Conservation (phyloP, 148 eudicot genomes). For the Cornus suecica region DNA sequence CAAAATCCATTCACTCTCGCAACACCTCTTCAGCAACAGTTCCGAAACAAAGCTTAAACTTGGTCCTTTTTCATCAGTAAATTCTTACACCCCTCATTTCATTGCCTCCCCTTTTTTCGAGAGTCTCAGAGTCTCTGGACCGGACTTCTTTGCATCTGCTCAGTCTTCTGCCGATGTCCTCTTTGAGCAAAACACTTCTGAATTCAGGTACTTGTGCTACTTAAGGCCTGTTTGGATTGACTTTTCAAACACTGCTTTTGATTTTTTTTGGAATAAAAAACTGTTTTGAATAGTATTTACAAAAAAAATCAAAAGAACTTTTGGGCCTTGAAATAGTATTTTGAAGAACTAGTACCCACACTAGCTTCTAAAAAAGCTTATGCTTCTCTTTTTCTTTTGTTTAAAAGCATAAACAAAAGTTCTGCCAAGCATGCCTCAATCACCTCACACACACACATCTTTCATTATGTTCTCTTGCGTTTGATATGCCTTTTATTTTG, state of each 20-base stretch:
- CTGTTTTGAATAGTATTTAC: too few relatives aligned
- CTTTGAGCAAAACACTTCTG: constrained; percentile 32
- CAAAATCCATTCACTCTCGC: constrained; percentile 44
- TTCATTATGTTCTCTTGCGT: neutral
- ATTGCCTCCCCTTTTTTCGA: constrained; percentile 94
- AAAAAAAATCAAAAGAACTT: too few relatives aligned
- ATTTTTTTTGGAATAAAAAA: too few relatives aligned
- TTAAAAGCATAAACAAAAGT: too few relatives aligned
- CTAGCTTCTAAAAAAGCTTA: too few relatives aligned
- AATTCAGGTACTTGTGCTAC: constrained; percentile 90
- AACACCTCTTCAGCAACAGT: constrained; percentile 55
- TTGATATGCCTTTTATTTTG: neutral
- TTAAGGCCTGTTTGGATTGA: too few relatives aligned
- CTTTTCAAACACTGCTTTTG: too few relatives aligned
- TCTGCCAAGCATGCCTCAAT: too few relatives aligned
- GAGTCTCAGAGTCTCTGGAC: constrained; percentile 74
- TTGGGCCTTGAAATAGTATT: too few relatives aligned
- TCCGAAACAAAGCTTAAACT: constrained; percentile 58
- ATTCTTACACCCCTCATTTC: constrained; percentile 75
- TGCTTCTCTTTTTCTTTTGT: too few relatives aligned
- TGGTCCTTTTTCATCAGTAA: constrained; percentile 64
- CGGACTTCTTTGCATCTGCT: constrained; percentile 62
- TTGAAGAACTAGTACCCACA: too few relatives aligned
- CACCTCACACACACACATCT: neutral
- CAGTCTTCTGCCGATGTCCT: constrained; percentile 53